A percentile compares a stretch with the other conserved stretches of the same genome.
These are phyloP conservation scores for Naganishia liquefaciens DNA, from an alignment of 1,284 basidiomycete genomes.

Conservation along the genomic window DNA sequence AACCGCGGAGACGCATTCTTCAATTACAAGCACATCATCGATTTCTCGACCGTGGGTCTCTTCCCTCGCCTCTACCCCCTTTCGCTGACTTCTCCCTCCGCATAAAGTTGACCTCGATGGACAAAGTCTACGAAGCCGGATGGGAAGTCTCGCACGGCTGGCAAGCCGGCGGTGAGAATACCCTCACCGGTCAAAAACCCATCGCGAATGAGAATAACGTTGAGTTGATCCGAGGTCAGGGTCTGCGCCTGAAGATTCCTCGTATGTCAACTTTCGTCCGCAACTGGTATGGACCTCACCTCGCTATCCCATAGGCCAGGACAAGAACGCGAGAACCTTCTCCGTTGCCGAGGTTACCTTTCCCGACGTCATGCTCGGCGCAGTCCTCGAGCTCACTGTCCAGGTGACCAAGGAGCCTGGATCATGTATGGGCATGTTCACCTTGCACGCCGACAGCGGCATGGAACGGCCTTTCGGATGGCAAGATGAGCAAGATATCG, in stretches of 20 bases:
- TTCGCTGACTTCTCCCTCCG: no score
- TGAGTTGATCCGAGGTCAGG: conserved; percentile 4
- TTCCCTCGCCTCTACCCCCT: no score
- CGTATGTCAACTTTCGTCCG: neutral
- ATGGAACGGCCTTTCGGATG: conserved; percentile 4
- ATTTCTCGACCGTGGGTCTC: neutral
- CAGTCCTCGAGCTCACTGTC: conserved; percentile 7
- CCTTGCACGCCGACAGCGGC: conserved; percentile 4
- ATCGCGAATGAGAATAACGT: conserved; percentile 20
- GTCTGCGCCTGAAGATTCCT: conserved; percentile 10
- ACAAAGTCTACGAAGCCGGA: neutral
- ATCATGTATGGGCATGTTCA: conserved; percentile 13
- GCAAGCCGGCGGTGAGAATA: conserved; percentile 5
- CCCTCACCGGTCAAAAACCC: neutral
- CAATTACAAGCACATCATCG: neutral
- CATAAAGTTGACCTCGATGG: neutral
- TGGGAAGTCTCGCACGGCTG: conserved; percentile 21
- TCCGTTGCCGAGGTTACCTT: conserved; percentile 10
- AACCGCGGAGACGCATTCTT: conserved; percentile 14
- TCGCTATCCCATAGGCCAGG: neutral
- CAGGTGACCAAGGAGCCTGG: neutral
- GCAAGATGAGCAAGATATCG: conserved; percentile 30
- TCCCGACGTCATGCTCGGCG: conserved; percentile 8
- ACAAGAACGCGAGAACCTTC: conserved; percentile 11
- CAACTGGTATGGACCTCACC: neutral